Evolutionary conservation across 192 early-diverging fungal genomes (phyloP).

Genomic region (Phlyctochytrium arcticum): DNA sequence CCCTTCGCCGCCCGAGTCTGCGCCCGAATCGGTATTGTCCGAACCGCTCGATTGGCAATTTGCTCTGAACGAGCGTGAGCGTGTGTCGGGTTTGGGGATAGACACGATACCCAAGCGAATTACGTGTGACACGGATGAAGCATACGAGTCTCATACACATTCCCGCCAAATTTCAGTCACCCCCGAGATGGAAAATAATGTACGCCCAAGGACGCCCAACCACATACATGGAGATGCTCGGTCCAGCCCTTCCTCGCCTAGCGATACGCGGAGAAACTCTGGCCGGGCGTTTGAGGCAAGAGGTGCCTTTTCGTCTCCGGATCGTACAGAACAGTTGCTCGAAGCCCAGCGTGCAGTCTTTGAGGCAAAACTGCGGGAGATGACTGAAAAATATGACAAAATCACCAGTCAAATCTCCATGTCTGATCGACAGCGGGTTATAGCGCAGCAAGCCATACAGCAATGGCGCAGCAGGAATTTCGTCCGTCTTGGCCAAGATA

Average conservation of each 20-base stretch:
- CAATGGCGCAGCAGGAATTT: slow-evolving; percentile 30
- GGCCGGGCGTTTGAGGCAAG: slow-evolving; percentile 27
- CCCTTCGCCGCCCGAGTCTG: not conserved
- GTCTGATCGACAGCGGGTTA: not conserved
- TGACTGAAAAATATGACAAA: slow-evolving; percentile 30
- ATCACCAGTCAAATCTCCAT: not conserved
- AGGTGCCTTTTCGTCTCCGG: slow-evolving; percentile 39
- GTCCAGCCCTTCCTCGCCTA: not conserved
- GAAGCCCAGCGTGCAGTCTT: slow-evolving; percentile 51
- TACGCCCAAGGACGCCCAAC: no score
- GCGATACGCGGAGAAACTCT: not conserved
- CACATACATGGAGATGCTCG: not conserved
- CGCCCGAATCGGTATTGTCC: not conserved
- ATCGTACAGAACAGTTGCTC: slow-evolving; percentile 49
- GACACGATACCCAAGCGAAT: not conserved
- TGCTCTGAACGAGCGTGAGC: slow-evolving; percentile 57
- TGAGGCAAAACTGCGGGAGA: slow-evolving; percentile 46
- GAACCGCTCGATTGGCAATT: slow-evolving; percentile 67
- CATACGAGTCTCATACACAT: not conserved
- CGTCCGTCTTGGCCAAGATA: slow-evolving; percentile 29
- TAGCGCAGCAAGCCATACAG: slow-evolving; percentile 8
- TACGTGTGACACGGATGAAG: not conserved
- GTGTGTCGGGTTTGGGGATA: not conserved
- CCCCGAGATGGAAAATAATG: no score
- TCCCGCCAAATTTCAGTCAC: not conserved